Percentiles rank a stretch among this genome's conserved stretches.
These are phyloP conservation scores for Podila epicladia DNA, from an alignment of 192 early-diverging fungal genomes.

Conservation along the genomic window DNA sequence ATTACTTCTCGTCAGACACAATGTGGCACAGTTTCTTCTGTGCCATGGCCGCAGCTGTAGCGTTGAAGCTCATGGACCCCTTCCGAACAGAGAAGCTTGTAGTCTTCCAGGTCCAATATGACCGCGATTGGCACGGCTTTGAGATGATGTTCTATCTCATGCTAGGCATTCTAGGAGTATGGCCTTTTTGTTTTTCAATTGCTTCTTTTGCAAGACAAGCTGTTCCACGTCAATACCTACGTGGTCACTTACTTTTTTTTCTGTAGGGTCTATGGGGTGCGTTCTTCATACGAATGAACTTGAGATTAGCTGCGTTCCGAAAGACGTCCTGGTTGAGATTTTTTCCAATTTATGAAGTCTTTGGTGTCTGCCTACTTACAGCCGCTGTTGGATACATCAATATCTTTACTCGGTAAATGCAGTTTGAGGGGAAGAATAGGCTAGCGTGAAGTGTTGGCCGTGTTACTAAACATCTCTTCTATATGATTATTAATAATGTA, in stretches of 20 bases:
- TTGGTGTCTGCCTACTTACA: slow-evolving; percentile 75
- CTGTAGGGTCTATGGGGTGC: slow-evolving; percentile 86
- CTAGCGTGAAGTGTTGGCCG: too few relatives aligned
- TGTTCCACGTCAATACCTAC: neutral
- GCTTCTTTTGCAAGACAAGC: slow-evolving; percentile 3
- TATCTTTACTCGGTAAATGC: slow-evolving; percentile 75
- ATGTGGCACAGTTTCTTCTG: slow-evolving; percentile 97
- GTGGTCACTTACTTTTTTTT: neutral
- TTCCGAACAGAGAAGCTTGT: slow-evolving; percentile 88
- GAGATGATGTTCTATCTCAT: slow-evolving; percentile 89
- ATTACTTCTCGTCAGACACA: slow-evolving; percentile 93
- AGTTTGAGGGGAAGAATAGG: neutral
- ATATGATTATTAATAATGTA: slow-evolving; percentile 18
- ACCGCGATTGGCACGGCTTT: slow-evolving; percentile 91
- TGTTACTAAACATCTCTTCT: neutral
- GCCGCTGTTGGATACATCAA: slow-evolving; percentile 80
- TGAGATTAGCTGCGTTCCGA: slow-evolving; percentile 73
- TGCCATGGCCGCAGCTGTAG: slow-evolving; percentile 88
- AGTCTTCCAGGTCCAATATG: slow-evolving; percentile 89
- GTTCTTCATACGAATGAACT: slow-evolving; percentile 78
- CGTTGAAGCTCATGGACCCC: slow-evolving; percentile 80
- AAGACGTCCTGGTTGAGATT: slow-evolving; percentile 74
- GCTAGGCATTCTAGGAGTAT: slow-evolving; percentile 83
- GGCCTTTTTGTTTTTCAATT: slow-evolving; percentile 16
- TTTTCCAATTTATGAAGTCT: slow-evolving; percentile 81